These are phyloP conservation scores for Cytospora paraplurivora DNA, from an alignment of 2,329 filamentous ascomycete species.

Conservation along the genomic window DNA sequence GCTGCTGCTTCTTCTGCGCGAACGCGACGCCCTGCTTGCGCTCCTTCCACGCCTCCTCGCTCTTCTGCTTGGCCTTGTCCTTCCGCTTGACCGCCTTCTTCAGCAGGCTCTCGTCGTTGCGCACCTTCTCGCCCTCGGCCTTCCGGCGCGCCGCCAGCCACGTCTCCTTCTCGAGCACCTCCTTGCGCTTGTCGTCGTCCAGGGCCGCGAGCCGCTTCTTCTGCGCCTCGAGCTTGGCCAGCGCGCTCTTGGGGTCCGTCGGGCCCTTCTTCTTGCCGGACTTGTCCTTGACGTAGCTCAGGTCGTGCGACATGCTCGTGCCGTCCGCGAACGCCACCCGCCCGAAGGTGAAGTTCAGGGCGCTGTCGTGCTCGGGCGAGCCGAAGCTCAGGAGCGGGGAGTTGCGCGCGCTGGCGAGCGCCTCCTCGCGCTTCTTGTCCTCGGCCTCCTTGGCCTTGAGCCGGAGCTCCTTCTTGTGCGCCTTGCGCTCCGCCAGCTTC, in stretches of 20 bases:
- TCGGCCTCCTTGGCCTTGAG: constrained; percentile 79
- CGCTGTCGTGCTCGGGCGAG: constrained; percentile 41
- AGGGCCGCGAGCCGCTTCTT: constrained; percentile 75
- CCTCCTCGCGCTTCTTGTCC: constrained; percentile 65
- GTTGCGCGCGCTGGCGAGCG: constrained; percentile 60
- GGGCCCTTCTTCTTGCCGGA: constrained; percentile 73
- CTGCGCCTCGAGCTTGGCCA: constrained; percentile 85
- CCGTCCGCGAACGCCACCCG: constrained; percentile 90
- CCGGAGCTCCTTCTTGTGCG: constrained; percentile 84
- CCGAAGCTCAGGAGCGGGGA: constrained; percentile 59
- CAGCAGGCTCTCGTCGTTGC: constrained; percentile 80
- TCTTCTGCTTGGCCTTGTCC: constrained; percentile 87
- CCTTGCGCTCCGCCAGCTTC: constrained; percentile 84
- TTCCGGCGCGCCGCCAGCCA: constrained; percentile 92
- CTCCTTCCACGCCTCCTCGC: constrained; percentile 83
- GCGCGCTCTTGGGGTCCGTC: constrained; percentile 79
- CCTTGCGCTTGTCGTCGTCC: constrained; percentile 77
- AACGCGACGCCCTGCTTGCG: constrained; percentile 72
- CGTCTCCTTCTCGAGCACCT: constrained; percentile 89
- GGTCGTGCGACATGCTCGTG: constrained; percentile 72
- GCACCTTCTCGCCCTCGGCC: constrained; percentile 85
- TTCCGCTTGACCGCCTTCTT: constrained; percentile 97
- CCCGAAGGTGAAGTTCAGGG: constrained; percentile 82
- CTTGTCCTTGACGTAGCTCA: constrained; percentile 57
- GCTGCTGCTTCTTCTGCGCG: constrained; percentile 75